Conservation (phyloP, 2,329 filamentous ascomycete genomes). For the Talaromyces sp. region DNA sequence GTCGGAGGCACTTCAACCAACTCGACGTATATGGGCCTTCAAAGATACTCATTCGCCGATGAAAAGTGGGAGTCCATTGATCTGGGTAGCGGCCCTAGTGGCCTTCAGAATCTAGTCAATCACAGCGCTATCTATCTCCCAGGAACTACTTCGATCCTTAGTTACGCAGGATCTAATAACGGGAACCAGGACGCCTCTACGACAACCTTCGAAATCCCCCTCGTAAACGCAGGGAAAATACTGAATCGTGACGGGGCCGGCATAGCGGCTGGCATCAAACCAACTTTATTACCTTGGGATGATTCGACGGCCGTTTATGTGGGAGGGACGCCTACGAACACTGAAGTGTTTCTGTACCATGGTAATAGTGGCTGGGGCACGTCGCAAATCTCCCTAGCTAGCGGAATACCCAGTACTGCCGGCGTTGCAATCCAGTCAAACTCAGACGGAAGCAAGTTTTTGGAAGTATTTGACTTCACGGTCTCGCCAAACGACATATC, state of each 20-base stretch:
- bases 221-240: conserved; percentile 57
- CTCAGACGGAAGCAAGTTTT: conserved; percentile 70
- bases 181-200: conserved; percentile 59
- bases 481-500: conserved; percentile 71
- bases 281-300: conserved; percentile 73
- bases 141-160: conserved; percentile 66
- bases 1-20: conserved; percentile 69
- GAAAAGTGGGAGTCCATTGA: conserved; percentile 58
- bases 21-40: conserved; percentile 67
- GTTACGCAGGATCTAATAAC: conserved; percentile 74
- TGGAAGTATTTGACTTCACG: conserved; percentile 75
- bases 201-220: conserved; percentile 71
- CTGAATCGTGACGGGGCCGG: conserved; percentile 54
- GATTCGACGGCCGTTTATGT: conserved; percentile 68
- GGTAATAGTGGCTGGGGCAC: conserved; percentile 62
- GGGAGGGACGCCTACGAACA: conserved; percentile 66
- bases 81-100: conserved; percentile 52
- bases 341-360: conserved; percentile 69
- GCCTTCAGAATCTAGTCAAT: conserved; percentile 66
- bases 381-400: conserved; percentile 61
- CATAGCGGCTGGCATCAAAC: conserved; percentile 62
- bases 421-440: conserved; percentile 66
- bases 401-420: conserved; percentile 58
- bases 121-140: conserved; percentile 76
- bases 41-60: conserved; percentile 60